These are phyloP conservation scores for Paramecium biaurelia DNA, from an alignment of 73 alveolate genomes.

Conservation along the genomic window DNA sequence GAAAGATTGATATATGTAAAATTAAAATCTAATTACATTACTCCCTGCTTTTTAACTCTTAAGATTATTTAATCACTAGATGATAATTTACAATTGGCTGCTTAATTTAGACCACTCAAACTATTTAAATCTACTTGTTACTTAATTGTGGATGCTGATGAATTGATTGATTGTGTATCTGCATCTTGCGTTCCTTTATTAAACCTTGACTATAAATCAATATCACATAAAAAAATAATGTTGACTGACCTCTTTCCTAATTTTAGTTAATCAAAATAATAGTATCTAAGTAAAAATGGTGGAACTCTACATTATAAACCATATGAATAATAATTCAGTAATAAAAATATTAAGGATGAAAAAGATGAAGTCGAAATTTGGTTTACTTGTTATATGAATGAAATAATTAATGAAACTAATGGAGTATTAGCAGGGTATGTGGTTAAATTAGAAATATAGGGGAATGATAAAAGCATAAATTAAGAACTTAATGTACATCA, in stretches of 20 bases:
- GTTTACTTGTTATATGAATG: background rate
- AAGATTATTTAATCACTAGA: background rate
- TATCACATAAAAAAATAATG: background rate
- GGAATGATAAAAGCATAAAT: background rate
- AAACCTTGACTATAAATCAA: background rate
- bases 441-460: background rate
- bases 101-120: background rate
- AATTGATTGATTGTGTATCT: background rate
- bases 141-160: background rate
- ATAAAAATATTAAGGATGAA: background rate
- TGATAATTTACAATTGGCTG: background rate
- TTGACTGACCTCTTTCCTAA: background rate
- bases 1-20: constrained; percentile 13
- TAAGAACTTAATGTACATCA: background rate
- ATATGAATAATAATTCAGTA: background rate
- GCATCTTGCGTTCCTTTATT: background rate
- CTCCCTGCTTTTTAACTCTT: background rate
- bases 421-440: background rate
- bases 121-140: background rate
- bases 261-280: background rate
- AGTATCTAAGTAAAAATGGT: background rate
- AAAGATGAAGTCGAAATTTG: background rate
- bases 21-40: background rate
- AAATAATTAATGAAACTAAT: background rate
- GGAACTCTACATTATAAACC: background rate